Conservation (phyloP, 306 rosid species). For the Citrullus amarus region DNA sequence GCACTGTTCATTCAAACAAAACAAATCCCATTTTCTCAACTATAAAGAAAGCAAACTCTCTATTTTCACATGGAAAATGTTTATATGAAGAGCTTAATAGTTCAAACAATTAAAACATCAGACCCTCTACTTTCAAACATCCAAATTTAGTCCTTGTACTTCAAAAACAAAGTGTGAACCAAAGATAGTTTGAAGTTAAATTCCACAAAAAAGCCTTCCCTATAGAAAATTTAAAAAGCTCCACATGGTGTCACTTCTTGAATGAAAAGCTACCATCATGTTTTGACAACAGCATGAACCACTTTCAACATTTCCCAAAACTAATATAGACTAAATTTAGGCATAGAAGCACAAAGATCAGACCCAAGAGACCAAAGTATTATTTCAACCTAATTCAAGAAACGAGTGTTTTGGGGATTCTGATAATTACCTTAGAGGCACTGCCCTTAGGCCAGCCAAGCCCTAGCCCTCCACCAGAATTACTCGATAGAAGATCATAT, state of each 20-base stretch:
- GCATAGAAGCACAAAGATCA: neutral
- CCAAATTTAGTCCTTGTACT: neutral
- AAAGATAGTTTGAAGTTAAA: neutral
- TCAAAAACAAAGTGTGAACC: neutral
- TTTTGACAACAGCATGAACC: neutral
- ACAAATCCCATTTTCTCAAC: neutral
- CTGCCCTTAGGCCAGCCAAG: conserved; percentile 81
- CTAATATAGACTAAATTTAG: neutral
- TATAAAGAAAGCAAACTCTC: no score
- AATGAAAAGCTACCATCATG: neutral
- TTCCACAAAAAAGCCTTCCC: neutral
- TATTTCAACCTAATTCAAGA: neutral
- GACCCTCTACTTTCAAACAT: neutral
- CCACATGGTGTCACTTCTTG: neutral
- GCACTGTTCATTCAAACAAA: neutral
- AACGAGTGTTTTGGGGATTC: neutral
- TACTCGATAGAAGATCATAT: conserved; percentile 65
- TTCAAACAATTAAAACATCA: neutral
- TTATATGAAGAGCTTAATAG: neutral
- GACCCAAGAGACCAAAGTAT: neutral
- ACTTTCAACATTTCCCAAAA: neutral
- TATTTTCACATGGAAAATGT: neutral
- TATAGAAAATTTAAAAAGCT: neutral
- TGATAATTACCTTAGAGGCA: conserved; percentile 54
- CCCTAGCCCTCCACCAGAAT: conserved; percentile 64